Evolutionary conservation across 148 eudicot genomes (phyloP).

Genomic region (Diospyros kaki): DNA sequence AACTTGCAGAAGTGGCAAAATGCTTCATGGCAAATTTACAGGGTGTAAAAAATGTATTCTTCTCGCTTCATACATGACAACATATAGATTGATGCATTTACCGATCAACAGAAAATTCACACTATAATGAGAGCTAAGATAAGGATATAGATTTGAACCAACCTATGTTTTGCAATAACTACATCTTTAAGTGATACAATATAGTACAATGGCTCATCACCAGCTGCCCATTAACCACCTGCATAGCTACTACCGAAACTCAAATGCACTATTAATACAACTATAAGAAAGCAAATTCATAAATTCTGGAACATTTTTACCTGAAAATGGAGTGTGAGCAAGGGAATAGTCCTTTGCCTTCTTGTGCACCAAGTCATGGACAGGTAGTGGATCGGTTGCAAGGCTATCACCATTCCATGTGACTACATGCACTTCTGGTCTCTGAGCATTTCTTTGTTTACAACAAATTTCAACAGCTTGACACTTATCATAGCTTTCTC

Average conservation of each 20-base stretch:
- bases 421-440: constrained; percentile 96
- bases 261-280: constrained; percentile 16
- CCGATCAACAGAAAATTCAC: background rate
- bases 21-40: too few relatives aligned
- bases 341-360: constrained; percentile 93
- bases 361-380: constrained; percentile 93
- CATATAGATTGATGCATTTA: background rate
- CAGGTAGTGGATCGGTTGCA: constrained; percentile 94
- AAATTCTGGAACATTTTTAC: constrained; percentile 28
- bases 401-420: constrained; percentile 94
- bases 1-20: background rate
- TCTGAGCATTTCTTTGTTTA: constrained; percentile 83
- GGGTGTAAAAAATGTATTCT: background rate
- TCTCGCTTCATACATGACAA: constrained; percentile 2
- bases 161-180: constrained; percentile 97
- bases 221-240: constrained; percentile 91
- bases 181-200: constrained; percentile 95
- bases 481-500: constrained; percentile 1
- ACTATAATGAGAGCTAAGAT: too few relatives aligned
- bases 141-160: constrained; percentile 16
- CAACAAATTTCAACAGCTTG: constrained; percentile 13
- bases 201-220: constrained; percentile 93
- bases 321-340: constrained; percentile 89
- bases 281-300: constrained; percentile 9
- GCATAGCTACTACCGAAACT: constrained; percentile 75